Conservation (phyloP, 345 rosid species). For the Angophora floribunda region DNA sequence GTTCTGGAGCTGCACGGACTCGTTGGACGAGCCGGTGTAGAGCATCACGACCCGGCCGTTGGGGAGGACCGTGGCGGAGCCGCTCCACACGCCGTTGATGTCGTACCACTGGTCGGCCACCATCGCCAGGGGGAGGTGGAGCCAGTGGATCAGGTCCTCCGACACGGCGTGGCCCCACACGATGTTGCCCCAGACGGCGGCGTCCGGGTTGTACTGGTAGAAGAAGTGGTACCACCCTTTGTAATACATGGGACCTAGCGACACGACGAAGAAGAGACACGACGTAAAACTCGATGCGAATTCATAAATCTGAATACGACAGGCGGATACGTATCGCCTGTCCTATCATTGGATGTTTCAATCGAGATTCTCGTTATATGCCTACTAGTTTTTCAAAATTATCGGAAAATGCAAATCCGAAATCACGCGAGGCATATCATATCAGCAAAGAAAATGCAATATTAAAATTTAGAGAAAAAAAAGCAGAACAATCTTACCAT, state of each 20-base stretch:
- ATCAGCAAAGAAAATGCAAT: too few species aligned
- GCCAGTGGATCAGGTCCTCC: constrained; percentile 73
- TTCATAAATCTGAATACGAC: too few species aligned
- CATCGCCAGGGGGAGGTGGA: constrained; percentile 84
- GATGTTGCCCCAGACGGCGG: constrained; percentile 83
- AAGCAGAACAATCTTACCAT: not conserved
- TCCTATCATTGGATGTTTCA: too few species aligned
- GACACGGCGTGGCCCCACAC: constrained; percentile 98
- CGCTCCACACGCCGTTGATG: constrained; percentile 77
- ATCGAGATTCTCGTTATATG: not conserved
- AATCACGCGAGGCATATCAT: too few species aligned
- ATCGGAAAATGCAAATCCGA: not conserved
- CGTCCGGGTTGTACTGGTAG: constrained; percentile 89
- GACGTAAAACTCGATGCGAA: not conserved
- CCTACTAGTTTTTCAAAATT: not conserved
- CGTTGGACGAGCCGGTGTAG: constrained; percentile 75
- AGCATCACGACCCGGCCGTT: constrained; percentile 73
- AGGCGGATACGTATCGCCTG: too few species aligned
- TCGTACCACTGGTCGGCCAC: constrained; percentile 84
- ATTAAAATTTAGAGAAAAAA: not conserved
- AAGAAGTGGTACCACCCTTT: constrained; percentile 95
- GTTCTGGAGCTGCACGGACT: constrained; percentile 76
- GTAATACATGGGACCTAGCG: constrained; percentile 76
- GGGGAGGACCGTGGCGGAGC: constrained; percentile 82
- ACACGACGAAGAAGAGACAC: too few species aligned